These are phyloP conservation scores for Baudoinia panamericana DNA, from an alignment of 495 filamentous ascomycete species.

Conservation along the genomic window DNA sequence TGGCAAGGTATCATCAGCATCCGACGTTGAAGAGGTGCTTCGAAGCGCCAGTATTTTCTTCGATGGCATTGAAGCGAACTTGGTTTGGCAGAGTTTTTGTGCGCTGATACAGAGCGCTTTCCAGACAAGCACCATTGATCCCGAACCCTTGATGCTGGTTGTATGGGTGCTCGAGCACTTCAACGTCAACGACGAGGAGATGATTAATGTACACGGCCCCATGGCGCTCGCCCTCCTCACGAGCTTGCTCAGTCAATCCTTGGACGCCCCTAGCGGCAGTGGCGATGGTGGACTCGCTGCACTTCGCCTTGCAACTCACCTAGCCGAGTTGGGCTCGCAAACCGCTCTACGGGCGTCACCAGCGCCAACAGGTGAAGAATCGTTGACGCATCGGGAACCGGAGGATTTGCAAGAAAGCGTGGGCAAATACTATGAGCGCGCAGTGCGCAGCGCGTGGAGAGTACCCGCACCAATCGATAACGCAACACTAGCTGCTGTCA, in stretches of 20 bases:
- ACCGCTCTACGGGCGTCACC: too few relatives aligned
- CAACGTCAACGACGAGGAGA: conserved; percentile 92
- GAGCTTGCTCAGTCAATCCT: conserved; percentile 34
- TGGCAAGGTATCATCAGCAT: conserved; percentile 44
- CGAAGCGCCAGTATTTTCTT: conserved; percentile 91
- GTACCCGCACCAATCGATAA: too few relatives aligned
- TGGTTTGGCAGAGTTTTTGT: conserved; percentile 77
- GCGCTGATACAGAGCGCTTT: conserved; percentile 39
- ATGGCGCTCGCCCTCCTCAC: conserved; percentile 53
- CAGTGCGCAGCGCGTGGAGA: too few relatives aligned
- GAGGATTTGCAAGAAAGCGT: too few relatives aligned
- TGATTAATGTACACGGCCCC: conserved; percentile 76
- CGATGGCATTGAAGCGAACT: conserved; percentile 83
- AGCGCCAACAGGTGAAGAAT: too few relatives aligned
- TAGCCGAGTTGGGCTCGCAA: too few relatives aligned
- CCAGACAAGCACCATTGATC: conserved; percentile 31
- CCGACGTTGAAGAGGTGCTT: conserved; percentile 72
- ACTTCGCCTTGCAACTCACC: too few relatives aligned
- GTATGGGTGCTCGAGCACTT: conserved; percentile 76
- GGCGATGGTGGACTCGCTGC: too few relatives aligned
- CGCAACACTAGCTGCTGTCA: too few relatives aligned
- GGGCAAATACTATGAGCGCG: too few relatives aligned
- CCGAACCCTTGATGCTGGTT: conserved; percentile 54
- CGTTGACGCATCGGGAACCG: too few relatives aligned
- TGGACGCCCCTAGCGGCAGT: too few relatives aligned